Evolutionary conservation across 306 rosid species (phyloP), one percentile per base, ranked within the genome.

Genomic region (Chamaecrista fasciculata): DNA sequence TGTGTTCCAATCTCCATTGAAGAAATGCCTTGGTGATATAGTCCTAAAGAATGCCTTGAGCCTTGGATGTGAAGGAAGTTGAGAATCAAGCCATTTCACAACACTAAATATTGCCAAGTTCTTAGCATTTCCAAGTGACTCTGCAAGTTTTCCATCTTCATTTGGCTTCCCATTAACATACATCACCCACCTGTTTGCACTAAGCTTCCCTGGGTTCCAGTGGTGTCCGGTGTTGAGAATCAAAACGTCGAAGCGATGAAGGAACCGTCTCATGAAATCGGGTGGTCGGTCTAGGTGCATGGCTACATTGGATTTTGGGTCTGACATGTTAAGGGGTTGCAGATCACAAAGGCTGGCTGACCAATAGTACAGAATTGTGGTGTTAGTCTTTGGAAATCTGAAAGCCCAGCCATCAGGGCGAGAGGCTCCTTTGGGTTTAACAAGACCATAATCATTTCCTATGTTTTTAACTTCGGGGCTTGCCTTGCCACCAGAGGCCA

Each of bases 401-500:
- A 33, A 59, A 34, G 65, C 65, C 65, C 65, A 59, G 65, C 65
- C 65, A 34, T 34, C 65, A 34, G 46, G 46, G 16, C 44, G 65
- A 2, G 1, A 10, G 4, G 26, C 26, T 19, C 65, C 46, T 2
- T 10, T 7, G 28, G 12, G 46, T 40, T 59, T 59, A 33, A 59
- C 21, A 34, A 59, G 65, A 34, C 65, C 65, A 34, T 33, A 59
- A 2, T 18, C 46, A 2, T 10, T 18, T 34, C 65, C 65, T 33
- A 34, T 15, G 11, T 33, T 34, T 19, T 59, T 18, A 1, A 33
- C 46, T 34, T 59, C 65, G 34, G 46, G 65, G 65, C 44, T 59
- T 2, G 65, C 28, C 19, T 59, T 59, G 14, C 65, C 65, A 23
- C 44, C 46, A 9, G 46, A 16, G 10, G 28, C 65, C 65, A 59